A percentile compares a stretch with the other conserved stretches of the same genome.
These are phyloP conservation scores for Trichoderma gamsii DNA, from an alignment of 495 filamentous ascomycete species.

Conservation along the genomic window DNA sequence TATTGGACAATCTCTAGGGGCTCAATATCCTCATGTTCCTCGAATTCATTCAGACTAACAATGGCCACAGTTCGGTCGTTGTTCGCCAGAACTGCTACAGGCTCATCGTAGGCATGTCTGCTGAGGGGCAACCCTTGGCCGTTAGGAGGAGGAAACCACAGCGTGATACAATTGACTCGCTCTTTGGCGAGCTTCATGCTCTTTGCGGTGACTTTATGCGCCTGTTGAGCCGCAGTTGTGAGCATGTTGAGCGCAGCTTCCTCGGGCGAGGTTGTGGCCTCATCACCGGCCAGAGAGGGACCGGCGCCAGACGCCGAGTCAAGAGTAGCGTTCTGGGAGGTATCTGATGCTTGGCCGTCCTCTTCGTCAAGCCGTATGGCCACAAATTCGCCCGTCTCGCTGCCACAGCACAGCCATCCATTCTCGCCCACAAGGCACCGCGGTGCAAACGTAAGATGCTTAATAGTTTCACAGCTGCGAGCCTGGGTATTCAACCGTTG, in stretches of 20 bases:
- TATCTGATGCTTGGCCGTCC: conserved; percentile 35
- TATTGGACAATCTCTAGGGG: conserved; percentile 63
- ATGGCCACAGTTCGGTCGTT: conserved; percentile 84
- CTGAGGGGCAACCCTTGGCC: conserved; percentile 18
- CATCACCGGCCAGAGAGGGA: not conserved
- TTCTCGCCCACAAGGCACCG: conserved; percentile 76
- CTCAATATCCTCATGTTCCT: conserved; percentile 23
- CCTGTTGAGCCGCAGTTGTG: conserved; percentile 30
- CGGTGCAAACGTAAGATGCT: conserved; percentile 72
- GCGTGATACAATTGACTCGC: conserved; percentile 50
- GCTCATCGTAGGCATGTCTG: conserved; percentile 34
- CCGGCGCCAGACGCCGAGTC: conserved; percentile 23
- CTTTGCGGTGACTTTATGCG: conserved; percentile 32
- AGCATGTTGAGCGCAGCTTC: conserved; percentile 25
- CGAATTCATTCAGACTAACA: conserved; percentile 52
- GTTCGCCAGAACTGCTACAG: conserved; percentile 55
- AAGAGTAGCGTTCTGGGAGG: conserved; percentile 54
- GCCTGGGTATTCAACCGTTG: conserved; percentile 66
- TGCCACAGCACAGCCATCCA: conserved; percentile 87
- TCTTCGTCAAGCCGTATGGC: conserved; percentile 57
- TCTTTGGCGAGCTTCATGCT: conserved; percentile 41
- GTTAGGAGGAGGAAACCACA: conserved; percentile 41
- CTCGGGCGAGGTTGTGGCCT: conserved; percentile 21
- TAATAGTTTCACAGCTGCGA: conserved; percentile 66
- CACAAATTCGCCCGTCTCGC: conserved; percentile 77